phyloP scores from a whole-genome alignment of 1,139 yeast species.

The Debaryomycetaceae sp. region DNA sequence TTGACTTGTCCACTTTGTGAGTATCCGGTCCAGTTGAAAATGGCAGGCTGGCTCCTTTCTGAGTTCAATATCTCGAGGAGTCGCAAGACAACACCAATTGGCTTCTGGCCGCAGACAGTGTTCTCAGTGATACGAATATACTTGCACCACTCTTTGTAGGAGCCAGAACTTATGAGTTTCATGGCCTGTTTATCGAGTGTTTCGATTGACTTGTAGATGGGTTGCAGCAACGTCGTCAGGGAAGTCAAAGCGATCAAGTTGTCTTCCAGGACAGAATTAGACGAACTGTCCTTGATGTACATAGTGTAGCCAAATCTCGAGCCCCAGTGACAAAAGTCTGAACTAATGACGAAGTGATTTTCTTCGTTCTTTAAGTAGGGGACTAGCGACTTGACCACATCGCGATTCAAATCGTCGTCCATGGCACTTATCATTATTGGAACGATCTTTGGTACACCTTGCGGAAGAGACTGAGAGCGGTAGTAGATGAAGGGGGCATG shows the following conservation, averaged over 20 bases:
- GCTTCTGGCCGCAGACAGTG: constrained; percentile 92
- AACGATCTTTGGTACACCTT: constrained; percentile 52
- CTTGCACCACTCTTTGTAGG: constrained; percentile 55
- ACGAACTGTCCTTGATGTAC: constrained; percentile 38
- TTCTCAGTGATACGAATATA: constrained; percentile 73
- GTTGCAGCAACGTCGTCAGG: constrained; percentile 15
- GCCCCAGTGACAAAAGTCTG: constrained; percentile 99
- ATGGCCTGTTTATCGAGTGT: constrained; percentile 67
- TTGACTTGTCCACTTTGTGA: constrained; percentile 67
- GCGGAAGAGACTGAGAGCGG: constrained; percentile 34
- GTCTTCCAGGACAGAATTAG: constrained; percentile 11
- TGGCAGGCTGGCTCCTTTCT: constrained; percentile 2
- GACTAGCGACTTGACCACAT: constrained; percentile 46
- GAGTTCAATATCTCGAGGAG: constrained; percentile 35
- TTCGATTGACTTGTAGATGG: constrained; percentile 72
- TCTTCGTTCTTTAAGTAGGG: constrained; percentile 54
- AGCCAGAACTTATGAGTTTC: constrained; percentile 55
- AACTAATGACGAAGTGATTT: constrained; percentile 74
- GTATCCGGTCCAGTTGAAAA: constrained; percentile 76
- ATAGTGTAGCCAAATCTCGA: constrained; percentile 67
- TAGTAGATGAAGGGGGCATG: constrained; percentile 75
- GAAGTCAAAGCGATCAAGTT: constrained; percentile 15
- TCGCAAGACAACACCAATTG: constrained; percentile 62
- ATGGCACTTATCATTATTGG: constrained; percentile 81
- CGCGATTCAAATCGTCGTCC: constrained; percentile 40